Evolutionary conservation across 2,329 filamentous ascomycete genomes (phyloP).

Genomic region (Botrytis fragariae): DNA sequence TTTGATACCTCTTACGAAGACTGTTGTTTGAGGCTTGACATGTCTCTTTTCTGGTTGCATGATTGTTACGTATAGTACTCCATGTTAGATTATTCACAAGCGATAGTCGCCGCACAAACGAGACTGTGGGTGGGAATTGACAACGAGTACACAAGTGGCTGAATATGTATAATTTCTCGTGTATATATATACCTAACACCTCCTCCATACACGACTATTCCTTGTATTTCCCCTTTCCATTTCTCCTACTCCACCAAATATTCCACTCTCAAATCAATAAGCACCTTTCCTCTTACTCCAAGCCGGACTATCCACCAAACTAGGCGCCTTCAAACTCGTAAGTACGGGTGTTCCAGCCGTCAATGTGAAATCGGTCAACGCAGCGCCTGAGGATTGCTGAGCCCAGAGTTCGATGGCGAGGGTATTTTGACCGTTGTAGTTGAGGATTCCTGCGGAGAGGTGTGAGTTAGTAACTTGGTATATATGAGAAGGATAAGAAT

Average conservation of each 20-base stretch:
- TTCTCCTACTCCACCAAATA: neutral
- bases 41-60: neutral
- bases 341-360: constrained; percentile 29
- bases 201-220: neutral
- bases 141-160: neutral
- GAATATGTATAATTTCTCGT: neutral
- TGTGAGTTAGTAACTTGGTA: constrained; percentile 25
- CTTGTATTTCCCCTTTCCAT: no score
- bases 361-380: constrained; percentile 33
- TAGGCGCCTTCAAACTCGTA: constrained; percentile 32
- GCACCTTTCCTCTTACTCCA: constrained; percentile 34
- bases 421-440: constrained; percentile 69
- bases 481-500: no score
- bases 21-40: neutral
- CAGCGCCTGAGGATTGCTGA: constrained; percentile 35
- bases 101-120: neutral
- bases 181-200: neutral
- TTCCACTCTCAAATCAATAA: constrained; percentile 26
- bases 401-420: constrained; percentile 69
- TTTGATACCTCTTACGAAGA: neutral
- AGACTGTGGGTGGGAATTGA: neutral
- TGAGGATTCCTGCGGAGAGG: constrained; percentile 61
- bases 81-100: neutral
- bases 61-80: neutral
- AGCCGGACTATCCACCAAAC: constrained; percentile 29